Base-by-base conservation (phyloP, 148 eudicot species). In the Rheum nobile region DNA sequence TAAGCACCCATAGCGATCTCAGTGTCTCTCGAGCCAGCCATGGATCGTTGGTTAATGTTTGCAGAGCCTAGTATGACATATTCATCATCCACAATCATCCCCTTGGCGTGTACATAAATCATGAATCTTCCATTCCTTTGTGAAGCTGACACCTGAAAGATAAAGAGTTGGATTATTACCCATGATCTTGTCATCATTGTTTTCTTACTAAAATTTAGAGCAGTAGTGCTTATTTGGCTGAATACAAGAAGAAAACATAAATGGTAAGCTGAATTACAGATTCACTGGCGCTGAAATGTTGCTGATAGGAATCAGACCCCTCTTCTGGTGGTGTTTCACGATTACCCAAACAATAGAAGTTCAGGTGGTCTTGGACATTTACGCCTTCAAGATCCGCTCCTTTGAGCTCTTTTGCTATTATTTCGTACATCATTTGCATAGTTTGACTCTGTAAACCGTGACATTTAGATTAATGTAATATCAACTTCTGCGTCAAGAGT, bases 261-360 rank as follows among this genome's bases (percentile, higher is more conserved):
- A 21, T 13, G 65, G 10, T 41, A 29, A 74, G 78, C 8, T 59
- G 8, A 22, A 67, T 77, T 90, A 92, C 93, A 86, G 75, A 75
- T 31, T 83, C 86, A 52, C 77, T 80, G 72, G 72, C 75, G 42
- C 72, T 47, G 65, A 80, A 35, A 37, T 82, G 31, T 19, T 74
- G 74, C n/a, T 48, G 80, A 29, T 46, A 42, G 31, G 81, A 50
- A 71, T 69, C 63, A 38, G 78, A 42, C 13, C 55, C 52, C 44
- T 84, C 85, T 68, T 67, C 71, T 1, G 81, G 79, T 61, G 79
- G 78, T 80, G 11, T 41, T 41, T 94, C 98, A 17, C 96, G 90
- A 76, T 91, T 94, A 4, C 98, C 98, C 75, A 94, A 95, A 72
- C 98, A 94, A 44, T 85, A 94, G 84, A 94, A 94, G 44, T 91